A percentile compares a stretch with the other conserved stretches of the same genome.
Evolutionary conservation across 306 rosid species (phyloP).

Genomic region (Cucurbita ficifolia): DNA sequence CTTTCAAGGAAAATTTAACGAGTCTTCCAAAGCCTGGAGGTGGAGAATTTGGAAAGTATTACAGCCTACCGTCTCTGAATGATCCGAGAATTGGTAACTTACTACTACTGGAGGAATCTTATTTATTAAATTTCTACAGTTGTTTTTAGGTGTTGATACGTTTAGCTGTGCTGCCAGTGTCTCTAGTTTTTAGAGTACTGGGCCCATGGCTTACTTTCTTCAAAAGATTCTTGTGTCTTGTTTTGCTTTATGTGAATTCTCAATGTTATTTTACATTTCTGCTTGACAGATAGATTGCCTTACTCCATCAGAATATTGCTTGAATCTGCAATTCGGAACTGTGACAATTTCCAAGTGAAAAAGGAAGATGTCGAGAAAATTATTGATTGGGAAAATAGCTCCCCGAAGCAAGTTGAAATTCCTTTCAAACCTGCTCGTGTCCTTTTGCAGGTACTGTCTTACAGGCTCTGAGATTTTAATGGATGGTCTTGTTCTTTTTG

Average conservation of each 20-base stretch:
- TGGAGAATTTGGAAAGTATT: slow-evolving; percentile 87
- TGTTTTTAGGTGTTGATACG: not conserved
- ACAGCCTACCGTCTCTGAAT: slow-evolving; percentile 81
- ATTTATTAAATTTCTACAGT: not conserved
- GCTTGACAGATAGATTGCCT: slow-evolving; percentile 51
- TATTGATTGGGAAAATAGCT: slow-evolving; percentile 64
- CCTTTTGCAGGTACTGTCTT: slow-evolving; percentile 64
- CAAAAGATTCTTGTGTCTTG: not conserved
- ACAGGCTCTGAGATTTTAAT: not conserved
- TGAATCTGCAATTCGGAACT: slow-evolving; percentile 72
- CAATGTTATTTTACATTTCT: slow-evolving; percentile 3
- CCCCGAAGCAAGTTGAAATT: slow-evolving; percentile 73
- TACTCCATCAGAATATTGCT: slow-evolving; percentile 64
- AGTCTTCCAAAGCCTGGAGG: slow-evolving; percentile 93
- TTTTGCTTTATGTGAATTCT: slow-evolving; percentile 1
- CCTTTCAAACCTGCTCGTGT: slow-evolving; percentile 97
- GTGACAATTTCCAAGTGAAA: slow-evolving; percentile 80
- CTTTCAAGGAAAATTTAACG: slow-evolving; percentile 74
- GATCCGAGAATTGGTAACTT: slow-evolving; percentile 86
- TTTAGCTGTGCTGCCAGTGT: not conserved
- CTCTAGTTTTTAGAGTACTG: not conserved
- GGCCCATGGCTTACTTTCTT: not conserved
- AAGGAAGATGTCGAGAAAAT: slow-evolving; percentile 91
- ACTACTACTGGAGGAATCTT: not conserved
- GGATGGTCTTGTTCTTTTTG: not conserved